Conservation (phyloP, 495 filamentous ascomycete species). For the Podospora conica region DNA sequence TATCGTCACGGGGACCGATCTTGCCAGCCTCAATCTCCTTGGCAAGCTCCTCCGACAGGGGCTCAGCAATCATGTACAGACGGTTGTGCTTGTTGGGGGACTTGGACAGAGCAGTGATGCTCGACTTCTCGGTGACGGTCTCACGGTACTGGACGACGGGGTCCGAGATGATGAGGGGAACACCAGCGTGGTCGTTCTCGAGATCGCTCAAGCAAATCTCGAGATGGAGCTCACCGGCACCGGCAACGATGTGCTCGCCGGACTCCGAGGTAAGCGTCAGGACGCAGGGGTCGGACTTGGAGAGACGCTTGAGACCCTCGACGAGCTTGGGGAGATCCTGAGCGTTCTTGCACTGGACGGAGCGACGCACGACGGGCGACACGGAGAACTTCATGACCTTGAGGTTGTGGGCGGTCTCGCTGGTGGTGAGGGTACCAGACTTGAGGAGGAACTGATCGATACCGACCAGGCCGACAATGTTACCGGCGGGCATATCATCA, state of each 20-base stretch:
- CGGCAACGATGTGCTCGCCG: slow-evolving; percentile 97
- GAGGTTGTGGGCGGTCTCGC: slow-evolving; percentile 96
- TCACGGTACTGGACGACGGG: slow-evolving; percentile 98
- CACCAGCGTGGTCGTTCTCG: slow-evolving; percentile 98
- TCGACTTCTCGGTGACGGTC: slow-evolving; percentile 73
- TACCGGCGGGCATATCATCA: slow-evolving; percentile 97
- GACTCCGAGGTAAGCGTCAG: slow-evolving; percentile 80
- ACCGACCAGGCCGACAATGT: slow-evolving; percentile 98
- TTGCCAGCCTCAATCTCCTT: slow-evolving; percentile 87
- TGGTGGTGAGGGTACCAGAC: slow-evolving; percentile 97
- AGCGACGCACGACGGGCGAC: slow-evolving; percentile 96
- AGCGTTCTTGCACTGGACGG: slow-evolving; percentile 99
- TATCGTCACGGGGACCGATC: slow-evolving; percentile 93
- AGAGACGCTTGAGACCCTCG: slow-evolving; percentile 99
- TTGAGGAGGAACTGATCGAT: slow-evolving; percentile 99
- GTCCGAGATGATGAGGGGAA: slow-evolving; percentile 93
- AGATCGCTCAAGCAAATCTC: slow-evolving; percentile 99
- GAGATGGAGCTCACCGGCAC: slow-evolving; percentile 97
- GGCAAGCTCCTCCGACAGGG: slow-evolving; percentile 83
- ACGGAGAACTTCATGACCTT: slow-evolving; percentile 99
- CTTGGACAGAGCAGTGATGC: slow-evolving; percentile 97
- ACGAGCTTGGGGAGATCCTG: slow-evolving; percentile 99
- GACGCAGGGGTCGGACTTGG: slow-evolving; percentile 99
- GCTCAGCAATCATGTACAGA: slow-evolving; percentile 89
- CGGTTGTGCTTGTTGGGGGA: slow-evolving; percentile 99